Base-by-base conservation (phyloP, 495 filamentous ascomycete species). In the Penicillium lividum region DNA sequence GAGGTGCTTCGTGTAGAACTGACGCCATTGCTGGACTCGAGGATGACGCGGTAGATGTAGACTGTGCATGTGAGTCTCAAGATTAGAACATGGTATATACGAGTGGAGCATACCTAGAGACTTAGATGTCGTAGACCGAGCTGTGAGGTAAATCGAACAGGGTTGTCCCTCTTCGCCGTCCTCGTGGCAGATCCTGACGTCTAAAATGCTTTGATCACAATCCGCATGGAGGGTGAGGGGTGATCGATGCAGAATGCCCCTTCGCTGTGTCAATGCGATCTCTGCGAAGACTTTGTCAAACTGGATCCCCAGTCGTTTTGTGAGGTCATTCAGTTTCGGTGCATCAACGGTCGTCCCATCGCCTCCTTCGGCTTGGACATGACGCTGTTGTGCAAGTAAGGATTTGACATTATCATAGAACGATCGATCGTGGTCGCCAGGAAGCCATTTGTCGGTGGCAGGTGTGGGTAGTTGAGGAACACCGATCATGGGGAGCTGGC, bases 191-290 rank as follows among this genome's bases (percentile, higher is more conserved):
- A 78, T 71, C 18, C 64, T 67, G 7, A 75, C 38, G 57, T 78
- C 76, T 36, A 73, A 53, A 27, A 77, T 66, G 30, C 55, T 55
- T 13, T 53, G 53, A 57, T 80, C 77, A 59, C 76, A 78, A 31
- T 78, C 74, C 27, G 60, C 43, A 51, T 78, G 71, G 36, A 86
- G 70, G 3, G 61, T 67, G 34, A 85, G 58, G 18, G 80, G 74
- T 16, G 75, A 76, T 9, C 78, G 80, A 60, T 86, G 74, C 16
- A 85, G 70, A 42, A 86, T 78, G 27, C 80, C 80, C 49, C 84
- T 72, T 49, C 78, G 78, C 65, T 85, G 83, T 13, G 84, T 82
- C 49, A 81, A 71, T 8, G 84, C 82, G 56, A 86, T 86, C 51
- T 82, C 77, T 9, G 69, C 73, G 62, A 86, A 87, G 2, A 86